phyloP scores from a whole-genome alignment of 495 filamentous ascomycete species.

The Tuber umbilicatum region DNA sequence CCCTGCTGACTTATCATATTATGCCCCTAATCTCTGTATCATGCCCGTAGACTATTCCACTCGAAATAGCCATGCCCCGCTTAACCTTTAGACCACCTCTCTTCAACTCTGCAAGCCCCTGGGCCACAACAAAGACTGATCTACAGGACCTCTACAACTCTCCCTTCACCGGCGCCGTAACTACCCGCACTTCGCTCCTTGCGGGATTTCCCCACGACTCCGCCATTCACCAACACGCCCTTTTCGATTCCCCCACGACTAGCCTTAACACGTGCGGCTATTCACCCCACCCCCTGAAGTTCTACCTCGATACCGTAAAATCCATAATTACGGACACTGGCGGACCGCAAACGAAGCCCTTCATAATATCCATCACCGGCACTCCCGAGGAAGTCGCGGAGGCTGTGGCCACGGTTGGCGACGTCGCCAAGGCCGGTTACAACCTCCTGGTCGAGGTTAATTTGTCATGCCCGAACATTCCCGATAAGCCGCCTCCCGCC shows the following conservation, averaged over 20 bases:
- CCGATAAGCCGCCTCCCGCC: slow-evolving; percentile 58
- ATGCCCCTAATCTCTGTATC: not conserved
- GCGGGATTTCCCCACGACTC: slow-evolving; percentile 55
- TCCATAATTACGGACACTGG: slow-evolving; percentile 46
- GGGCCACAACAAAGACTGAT: slow-evolving; percentile 58
- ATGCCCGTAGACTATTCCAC: slow-evolving; percentile 6
- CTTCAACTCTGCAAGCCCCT: slow-evolving; percentile 63
- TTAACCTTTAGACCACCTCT: slow-evolving; percentile 56
- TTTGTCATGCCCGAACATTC: slow-evolving; percentile 68
- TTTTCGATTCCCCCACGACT: slow-evolving; percentile 58
- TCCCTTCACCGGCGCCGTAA: slow-evolving; percentile 60
- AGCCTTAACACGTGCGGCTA: slow-evolving; percentile 67
- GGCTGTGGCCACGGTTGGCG: slow-evolving; percentile 45
- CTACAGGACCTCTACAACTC: slow-evolving; percentile 53
- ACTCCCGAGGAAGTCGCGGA: slow-evolving; percentile 46
- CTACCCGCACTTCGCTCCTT: slow-evolving; percentile 58
- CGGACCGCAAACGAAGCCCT: slow-evolving; percentile 47
- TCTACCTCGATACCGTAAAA: slow-evolving; percentile 61
- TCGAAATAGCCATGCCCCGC: slow-evolving; percentile 26
- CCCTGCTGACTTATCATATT: not conserved
- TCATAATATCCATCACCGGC: slow-evolving; percentile 68
- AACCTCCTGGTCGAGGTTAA: slow-evolving; percentile 61
- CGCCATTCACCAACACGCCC: slow-evolving; percentile 57
- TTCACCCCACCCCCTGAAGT: slow-evolving; percentile 59
- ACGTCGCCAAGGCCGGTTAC: slow-evolving; percentile 22